phyloP scores from a whole-genome alignment of 2,329 filamentous ascomycete genomes.

The Fusarium neocosmosporiellum region DNA sequence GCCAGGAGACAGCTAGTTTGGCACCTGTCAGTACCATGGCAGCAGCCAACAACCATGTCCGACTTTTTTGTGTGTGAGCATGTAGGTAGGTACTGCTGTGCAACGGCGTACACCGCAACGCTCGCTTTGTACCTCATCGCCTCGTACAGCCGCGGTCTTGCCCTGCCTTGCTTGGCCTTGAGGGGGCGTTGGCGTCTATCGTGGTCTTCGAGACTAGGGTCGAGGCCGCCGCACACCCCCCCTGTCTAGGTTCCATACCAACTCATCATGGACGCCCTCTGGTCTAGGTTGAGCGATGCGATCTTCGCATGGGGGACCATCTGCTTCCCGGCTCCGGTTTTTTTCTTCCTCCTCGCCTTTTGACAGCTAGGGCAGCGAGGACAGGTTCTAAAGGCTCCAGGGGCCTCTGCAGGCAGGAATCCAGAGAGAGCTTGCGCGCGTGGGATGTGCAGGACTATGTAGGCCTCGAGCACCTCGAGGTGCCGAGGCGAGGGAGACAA shows the following conservation, averaged over 20 bases:
- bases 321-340: slow-evolving; percentile 41
- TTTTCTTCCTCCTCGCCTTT: slow-evolving; percentile 24
- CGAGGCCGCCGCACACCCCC: slow-evolving; percentile 29
- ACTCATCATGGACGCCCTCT: slow-evolving; percentile 31
- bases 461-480: neutral
- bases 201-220: slow-evolving; percentile 27
- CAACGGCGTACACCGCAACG: slow-evolving; percentile 35
- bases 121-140: slow-evolving; percentile 33
- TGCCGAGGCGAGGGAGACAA: slow-evolving; percentile 5
- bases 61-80: slow-evolving; percentile 18
- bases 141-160: slow-evolving; percentile 37
- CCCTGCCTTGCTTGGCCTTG: slow-evolving; percentile 22
- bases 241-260: slow-evolving; percentile 22
- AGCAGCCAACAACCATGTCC: slow-evolving; percentile 12
- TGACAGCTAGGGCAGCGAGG: slow-evolving; percentile 17
- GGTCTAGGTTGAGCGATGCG: slow-evolving; percentile 38
- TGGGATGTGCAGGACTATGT: neutral
- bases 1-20: slow-evolving; percentile 26
- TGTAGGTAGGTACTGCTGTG: slow-evolving; percentile 25
- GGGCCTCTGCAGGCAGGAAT: neutral
- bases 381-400: neutral
- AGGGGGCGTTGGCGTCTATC: slow-evolving; percentile 37
- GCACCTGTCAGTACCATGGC: slow-evolving; percentile 36
- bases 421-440: neutral
- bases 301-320: slow-evolving; percentile 43